These are phyloP conservation scores for Endogone sp. DNA, from an alignment of 192 early-diverging fungal species.

Conservation along the genomic window DNA sequence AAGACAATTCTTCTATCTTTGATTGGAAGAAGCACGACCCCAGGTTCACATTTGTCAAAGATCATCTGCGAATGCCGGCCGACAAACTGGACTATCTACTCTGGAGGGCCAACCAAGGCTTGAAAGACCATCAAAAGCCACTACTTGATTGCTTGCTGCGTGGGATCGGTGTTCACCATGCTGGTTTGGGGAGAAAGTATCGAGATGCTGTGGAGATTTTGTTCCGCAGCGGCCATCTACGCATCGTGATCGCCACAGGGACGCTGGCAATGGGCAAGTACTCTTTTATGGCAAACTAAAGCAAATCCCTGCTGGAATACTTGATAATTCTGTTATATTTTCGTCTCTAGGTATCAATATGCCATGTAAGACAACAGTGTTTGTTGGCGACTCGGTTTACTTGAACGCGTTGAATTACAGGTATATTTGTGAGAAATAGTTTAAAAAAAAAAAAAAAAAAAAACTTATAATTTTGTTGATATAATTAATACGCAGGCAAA, in stretches of 20 bases:
- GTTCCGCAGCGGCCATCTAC: constrained; percentile 30
- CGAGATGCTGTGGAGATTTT: constrained; percentile 27
- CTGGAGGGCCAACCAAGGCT: not conserved
- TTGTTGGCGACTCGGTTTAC: constrained; percentile 34
- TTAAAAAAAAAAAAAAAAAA: too few relatives aligned
- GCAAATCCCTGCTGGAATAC: too few relatives aligned
- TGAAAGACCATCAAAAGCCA: constrained; percentile 2
- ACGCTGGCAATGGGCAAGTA: constrained; percentile 9
- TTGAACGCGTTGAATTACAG: constrained; percentile 38
- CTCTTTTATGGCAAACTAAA: not conserved
- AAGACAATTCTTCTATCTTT: constrained; percentile 12
- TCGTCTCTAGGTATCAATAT: constrained; percentile 39
- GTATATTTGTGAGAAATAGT: constrained; percentile 18
- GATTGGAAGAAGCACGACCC: constrained; percentile 28
- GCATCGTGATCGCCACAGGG: constrained; percentile 37
- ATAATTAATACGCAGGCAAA: constrained; percentile 3
- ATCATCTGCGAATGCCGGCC: constrained; percentile 2
- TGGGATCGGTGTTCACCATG: constrained; percentile 43
- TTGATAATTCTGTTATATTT: constrained; percentile 12
- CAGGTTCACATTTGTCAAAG: constrained; percentile 24
- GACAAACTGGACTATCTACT: constrained; percentile 14
- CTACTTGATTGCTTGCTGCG: constrained; percentile 27
- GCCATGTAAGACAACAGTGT: constrained; percentile 33
- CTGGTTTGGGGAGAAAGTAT: constrained; percentile 27
- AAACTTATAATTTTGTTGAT: too few relatives aligned